phyloP scores from a whole-genome alignment of 306 rosid genomes.

The Vigna angularis region DNA sequence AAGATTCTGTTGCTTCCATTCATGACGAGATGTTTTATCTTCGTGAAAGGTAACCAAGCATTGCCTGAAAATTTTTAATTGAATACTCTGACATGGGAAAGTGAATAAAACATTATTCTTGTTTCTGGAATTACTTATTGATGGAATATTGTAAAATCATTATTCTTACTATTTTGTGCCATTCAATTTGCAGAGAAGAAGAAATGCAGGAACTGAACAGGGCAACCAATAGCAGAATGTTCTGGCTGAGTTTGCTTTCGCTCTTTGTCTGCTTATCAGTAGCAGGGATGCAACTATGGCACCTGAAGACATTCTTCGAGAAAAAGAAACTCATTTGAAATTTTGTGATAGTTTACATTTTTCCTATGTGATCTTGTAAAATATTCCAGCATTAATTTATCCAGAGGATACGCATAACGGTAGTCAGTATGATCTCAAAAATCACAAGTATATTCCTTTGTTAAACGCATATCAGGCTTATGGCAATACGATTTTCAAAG shows the following conservation, averaged over 20 bases:
- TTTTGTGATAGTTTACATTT: slow-evolving; percentile 32
- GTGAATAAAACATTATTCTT: not conserved
- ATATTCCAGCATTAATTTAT: slow-evolving; percentile 51
- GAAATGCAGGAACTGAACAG: slow-evolving; percentile 93
- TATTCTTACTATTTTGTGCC: slow-evolving; percentile 10
- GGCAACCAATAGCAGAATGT: slow-evolving; percentile 74
- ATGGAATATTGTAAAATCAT: not conserved
- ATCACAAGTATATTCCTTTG: slow-evolving; percentile 1
- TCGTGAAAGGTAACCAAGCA: slow-evolving; percentile 67
- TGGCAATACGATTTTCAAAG: slow-evolving; percentile 27
- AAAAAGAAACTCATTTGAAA: slow-evolving; percentile 88
- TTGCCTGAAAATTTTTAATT: slow-evolving; percentile 20
- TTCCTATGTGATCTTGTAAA: slow-evolving; percentile 49
- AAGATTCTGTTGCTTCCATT: slow-evolving; percentile 71
- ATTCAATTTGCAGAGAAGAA: slow-evolving; percentile 70
- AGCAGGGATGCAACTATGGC: slow-evolving; percentile 88
- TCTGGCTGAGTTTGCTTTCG: slow-evolving; percentile 81
- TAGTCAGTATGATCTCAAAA: slow-evolving; percentile 32
- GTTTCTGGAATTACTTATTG: slow-evolving; percentile 5
- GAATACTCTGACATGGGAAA: not conserved
- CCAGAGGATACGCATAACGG: slow-evolving; percentile 40
- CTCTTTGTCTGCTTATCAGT: slow-evolving; percentile 77
- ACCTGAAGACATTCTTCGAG: slow-evolving; percentile 90
- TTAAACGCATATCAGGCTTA: slow-evolving; percentile 24
- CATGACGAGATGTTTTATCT: slow-evolving; percentile 88